Evolutionary conservation across 306 rosid genomes (phyloP), one percentile per base, ranked within the genome.

Genomic region (Cicer judaicum): DNA sequence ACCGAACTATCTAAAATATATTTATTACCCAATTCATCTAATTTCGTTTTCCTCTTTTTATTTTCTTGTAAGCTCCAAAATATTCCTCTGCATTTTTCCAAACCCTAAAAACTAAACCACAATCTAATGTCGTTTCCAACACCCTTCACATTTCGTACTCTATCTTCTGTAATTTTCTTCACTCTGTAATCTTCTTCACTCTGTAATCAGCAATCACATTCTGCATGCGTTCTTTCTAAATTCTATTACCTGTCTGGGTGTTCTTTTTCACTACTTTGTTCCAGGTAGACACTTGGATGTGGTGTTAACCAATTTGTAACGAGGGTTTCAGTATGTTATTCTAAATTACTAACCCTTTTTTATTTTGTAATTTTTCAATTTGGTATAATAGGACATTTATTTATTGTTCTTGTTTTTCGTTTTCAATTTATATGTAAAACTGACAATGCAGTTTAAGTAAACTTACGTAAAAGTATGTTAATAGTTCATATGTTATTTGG

Each of bases 41-140:
- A 29, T 5, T 9, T 14, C 24, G 4, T 40, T n/a, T 48, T 24
- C 9, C 36, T 5, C 11, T 4, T 39, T 5, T 24, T 6, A 3
- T 8, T 61, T 52, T 7, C 72, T 6, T 59, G 57, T 71, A 63
- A 41, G 66, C 41, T 48, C 19, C 70, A 9, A 1, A 12, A 11
- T 0, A 1, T 42, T 62, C 14, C 16, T 11, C 34, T 60, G 21
- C 70, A 15, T 38, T 77, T 78, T 50, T 10, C 14, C 14, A 61
- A 78, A 70, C 77, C 82, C 77, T 78, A 78, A 50, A 18, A 18
- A 43, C 59, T 7, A 9, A 24, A 13, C 55, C 72, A 3, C 71
- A 10, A 1, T 64, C 24, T 10, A 11, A 19, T 44, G 15, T 11
- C 55, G 71, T 44, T 65, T 43, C 18, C 1, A 38, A 13, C 21